These are phyloP conservation scores for Nakaseomyces uthaithaninus DNA, from an alignment of 1,139 yeast genomes.

Conservation along the genomic window DNA sequence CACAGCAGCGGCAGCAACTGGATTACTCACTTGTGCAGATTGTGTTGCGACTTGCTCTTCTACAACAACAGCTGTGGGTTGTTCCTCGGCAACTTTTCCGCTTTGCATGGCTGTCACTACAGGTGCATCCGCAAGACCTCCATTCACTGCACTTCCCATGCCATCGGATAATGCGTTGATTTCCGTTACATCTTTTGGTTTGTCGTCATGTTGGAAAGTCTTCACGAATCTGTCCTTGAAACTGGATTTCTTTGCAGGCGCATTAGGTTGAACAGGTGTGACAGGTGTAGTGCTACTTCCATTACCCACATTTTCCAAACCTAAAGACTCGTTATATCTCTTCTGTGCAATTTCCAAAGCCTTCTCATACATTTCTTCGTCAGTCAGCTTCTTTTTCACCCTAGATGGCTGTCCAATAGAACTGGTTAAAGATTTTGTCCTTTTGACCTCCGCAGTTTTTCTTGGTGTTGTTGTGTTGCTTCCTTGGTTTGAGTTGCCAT, in stretches of 20 bases:
- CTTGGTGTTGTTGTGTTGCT: not conserved
- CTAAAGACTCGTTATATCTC: conserved; percentile 14
- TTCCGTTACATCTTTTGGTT: too few relatives aligned
- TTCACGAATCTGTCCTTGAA: conserved; percentile 6
- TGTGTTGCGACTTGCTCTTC: not conserved
- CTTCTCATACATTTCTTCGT: conserved; percentile 32
- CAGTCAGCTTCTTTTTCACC: conserved; percentile 15
- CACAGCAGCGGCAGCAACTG: conserved; percentile 1
- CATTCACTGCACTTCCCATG: not conserved
- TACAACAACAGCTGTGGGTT: not conserved
- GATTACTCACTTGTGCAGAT: not conserved
- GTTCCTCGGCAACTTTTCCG: not conserved
- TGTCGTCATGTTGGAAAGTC: conserved; percentile 6
- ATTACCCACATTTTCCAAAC: conserved; percentile 2
- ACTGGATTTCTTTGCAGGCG: not conserved
- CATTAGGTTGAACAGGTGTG: not conserved
- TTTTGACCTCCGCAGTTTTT: conserved; percentile 8
- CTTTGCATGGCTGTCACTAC: not conserved
- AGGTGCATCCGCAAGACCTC: not conserved
- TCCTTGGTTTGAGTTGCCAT: not conserved
- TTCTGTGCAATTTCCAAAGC: conserved; percentile 32
- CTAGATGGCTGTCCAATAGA: conserved; percentile 2
- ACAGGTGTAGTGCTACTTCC: not conserved
- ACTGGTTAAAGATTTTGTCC: conserved; percentile 6
- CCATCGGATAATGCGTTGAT: not conserved